Base-by-base conservation (phyloP, 768 basidiomycete species). In the Lentinus brumalis region DNA sequence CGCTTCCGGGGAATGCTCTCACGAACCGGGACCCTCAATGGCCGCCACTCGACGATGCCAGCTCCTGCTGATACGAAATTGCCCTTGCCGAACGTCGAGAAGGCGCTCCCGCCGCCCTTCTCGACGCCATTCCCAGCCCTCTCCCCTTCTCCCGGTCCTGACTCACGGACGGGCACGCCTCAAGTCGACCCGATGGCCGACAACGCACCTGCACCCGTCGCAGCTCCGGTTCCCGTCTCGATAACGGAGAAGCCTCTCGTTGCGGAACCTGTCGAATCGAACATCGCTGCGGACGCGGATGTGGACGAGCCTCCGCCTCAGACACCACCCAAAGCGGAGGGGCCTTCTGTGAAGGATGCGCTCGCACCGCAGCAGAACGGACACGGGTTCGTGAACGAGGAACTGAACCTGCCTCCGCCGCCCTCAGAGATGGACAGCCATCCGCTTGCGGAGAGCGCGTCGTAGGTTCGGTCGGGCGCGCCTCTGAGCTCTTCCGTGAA, bases 1-100 rank as follows among this genome's bases (percentile, higher is more conserved):
- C 64, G 70, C n/a, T 65, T 71, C 65, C 64, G 63, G 40, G 61
- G 61, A 45, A 71, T 71, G 61, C 66, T 71, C 39, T 58, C 65
- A 40, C 66, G 67, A 18, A 64, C 63, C 16, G 59, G 59, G 15
- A 65, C 63, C 10, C 66, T 70, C 46, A 67, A 67, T 42, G 61
- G 57, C 12, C 66, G 57, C 15, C 56, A 59, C 11, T 31, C 57
- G 4, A 47, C 64, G 29, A 40, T 63, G 14, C 54, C 65, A 3
- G 31, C 57, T 14, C 53, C 64, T 18, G 18, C 52, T 32, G 11
- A 35, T 5, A 18, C 39, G 2, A 42, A 31, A 30, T 15, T 60
- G 8, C 60, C 65, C 1, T n/a, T 73, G 40, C 65, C 71, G 60
- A 67, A 69, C 49, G 52, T 67, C 29, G 73, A 71, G 53, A 69